Evolutionary conservation across 179 eudicot genomes (phyloP), one percentile per base, ranked within the genome.

Genomic region (Pouteria campechiana): DNA sequence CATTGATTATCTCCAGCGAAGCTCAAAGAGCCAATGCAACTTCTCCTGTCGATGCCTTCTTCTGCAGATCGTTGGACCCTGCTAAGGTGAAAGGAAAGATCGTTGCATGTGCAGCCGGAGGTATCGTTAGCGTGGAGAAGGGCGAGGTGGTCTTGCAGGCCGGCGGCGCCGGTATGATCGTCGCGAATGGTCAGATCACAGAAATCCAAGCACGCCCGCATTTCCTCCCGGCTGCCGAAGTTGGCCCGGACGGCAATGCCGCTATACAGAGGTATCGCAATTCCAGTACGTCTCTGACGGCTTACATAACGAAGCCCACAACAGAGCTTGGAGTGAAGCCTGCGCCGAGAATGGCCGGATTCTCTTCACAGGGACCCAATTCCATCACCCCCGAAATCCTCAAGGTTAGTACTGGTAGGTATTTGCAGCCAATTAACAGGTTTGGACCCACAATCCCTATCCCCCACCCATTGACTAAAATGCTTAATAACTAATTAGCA

Each of bases 281-380:
- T 24, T 17, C 44, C 23, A 7, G 21, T 58, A 87, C 90, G 63
- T 58, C 25, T 35, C 71, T 84, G 2, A 41, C 37, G 46, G 97
- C 81, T 17, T 72, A 57, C 43, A 75, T 88, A 11, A 84, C 85
- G 1, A 59, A 2, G 32, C 63, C 79, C 32, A 37, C 51, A 16
- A 80, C 97, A 53, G 55, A 39, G 35, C 25, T 77, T 30, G 71
- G 55, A 24, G 57, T 73, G 19, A 76, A 70, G 22, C 95, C 93
- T 13, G 77, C 97, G 46, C 97, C 97, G 13, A 60, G 73, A 67
- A 88, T 88, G 97, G 97, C 97, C 15, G 82, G 95, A 31, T 88
- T 88, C 42, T 88, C 97, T 15, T 88, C 97, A 0, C 48, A 41
- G 50, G 97, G 97, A 22, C 97, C 97, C 1, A 88, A 67, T 39